Evolutionary conservation across 2,329 filamentous ascomycete genomes (phyloP).

Genomic region (Pseudodiploospora longispora): DNA sequence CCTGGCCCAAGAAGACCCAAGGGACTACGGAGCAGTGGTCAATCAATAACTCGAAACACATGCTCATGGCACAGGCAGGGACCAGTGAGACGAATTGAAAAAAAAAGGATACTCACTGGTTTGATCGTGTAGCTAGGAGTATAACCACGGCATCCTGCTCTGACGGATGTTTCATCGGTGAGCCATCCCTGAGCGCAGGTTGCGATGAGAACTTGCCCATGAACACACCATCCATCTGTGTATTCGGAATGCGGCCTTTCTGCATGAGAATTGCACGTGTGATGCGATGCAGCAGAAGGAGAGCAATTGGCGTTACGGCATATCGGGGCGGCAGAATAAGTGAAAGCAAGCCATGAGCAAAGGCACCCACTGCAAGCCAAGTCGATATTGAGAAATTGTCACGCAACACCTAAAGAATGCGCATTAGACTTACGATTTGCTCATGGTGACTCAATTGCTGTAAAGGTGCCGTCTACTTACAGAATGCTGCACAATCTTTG

Average conservation of each 20-base stretch:
- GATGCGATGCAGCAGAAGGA: background rate
- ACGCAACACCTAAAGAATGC: constrained; percentile 1
- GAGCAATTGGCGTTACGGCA: background rate
- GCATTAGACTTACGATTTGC: too few relatives aligned
- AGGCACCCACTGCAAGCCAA: constrained; percentile 6
- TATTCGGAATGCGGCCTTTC: constrained; percentile 3
- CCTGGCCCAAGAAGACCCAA: constrained; percentile 5
- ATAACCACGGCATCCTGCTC: constrained; percentile 1
- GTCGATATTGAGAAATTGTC: constrained; percentile 5
- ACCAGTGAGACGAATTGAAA: too few relatives aligned
- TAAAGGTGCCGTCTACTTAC: too few relatives aligned
- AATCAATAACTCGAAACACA: too few relatives aligned
- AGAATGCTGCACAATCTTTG: too few relatives aligned
- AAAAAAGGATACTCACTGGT: constrained; percentile 4
- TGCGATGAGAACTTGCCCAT: constrained; percentile 5
- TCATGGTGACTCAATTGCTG: too few relatives aligned
- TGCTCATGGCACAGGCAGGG: too few relatives aligned
- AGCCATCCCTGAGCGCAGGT: background rate
- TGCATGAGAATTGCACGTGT: constrained; percentile 2
- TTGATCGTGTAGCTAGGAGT: constrained; percentile 1
- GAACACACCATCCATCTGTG: constrained; percentile 4
- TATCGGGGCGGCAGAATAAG: constrained; percentile 1
- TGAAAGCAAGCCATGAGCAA: constrained; percentile 1
- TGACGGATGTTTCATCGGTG: background rate
- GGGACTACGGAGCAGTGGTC: background rate